Percentiles rank a stretch among this genome's conserved stretches.
Evolutionary conservation across 2,329 filamentous ascomycete species (phyloP).

Genomic region (Metarhizium humberi): DNA sequence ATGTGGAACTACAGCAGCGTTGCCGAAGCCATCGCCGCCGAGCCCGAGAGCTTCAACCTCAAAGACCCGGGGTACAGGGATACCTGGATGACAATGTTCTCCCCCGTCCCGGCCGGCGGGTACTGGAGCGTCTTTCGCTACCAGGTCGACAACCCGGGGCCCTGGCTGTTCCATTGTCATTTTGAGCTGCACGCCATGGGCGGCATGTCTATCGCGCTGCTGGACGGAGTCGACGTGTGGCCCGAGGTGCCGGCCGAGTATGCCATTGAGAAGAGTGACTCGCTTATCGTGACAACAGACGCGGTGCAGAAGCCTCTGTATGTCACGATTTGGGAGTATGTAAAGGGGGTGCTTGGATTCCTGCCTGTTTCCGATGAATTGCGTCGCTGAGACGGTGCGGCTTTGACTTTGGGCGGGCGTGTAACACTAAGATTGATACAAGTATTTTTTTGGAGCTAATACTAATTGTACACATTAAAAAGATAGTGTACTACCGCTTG

Average conservation of each 20-base stretch:
- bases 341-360: too few species aligned
- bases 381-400: too few species aligned
- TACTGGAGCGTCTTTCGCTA: slow-evolving; percentile 35
- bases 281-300: too few species aligned
- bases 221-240: slow-evolving; percentile 33
- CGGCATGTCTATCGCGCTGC: slow-evolving; percentile 36
- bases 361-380: too few species aligned
- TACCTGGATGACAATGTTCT: slow-evolving; percentile 12
- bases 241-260: slow-evolving; percentile 7
- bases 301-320: too few species aligned
- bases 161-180: slow-evolving; percentile 39
- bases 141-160: slow-evolving; percentile 33
- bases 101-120: neutral
- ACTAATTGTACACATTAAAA: too few species aligned
- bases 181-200: slow-evolving; percentile 36
- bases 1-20: slow-evolving; percentile 32
- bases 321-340: too few species aligned
- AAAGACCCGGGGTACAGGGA: slow-evolving; percentile 31
- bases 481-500: too few species aligned
- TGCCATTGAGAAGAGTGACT: too few species aligned
- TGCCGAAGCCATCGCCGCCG: slow-evolving; percentile 24
- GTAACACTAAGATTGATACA: too few species aligned
- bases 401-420: too few species aligned
- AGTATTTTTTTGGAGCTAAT: too few species aligned
- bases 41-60: slow-evolving; percentile 33